Evolutionary conservation across 768 basidiomycete species (phyloP).

Genomic region (Boletus pseudopeckii): DNA sequence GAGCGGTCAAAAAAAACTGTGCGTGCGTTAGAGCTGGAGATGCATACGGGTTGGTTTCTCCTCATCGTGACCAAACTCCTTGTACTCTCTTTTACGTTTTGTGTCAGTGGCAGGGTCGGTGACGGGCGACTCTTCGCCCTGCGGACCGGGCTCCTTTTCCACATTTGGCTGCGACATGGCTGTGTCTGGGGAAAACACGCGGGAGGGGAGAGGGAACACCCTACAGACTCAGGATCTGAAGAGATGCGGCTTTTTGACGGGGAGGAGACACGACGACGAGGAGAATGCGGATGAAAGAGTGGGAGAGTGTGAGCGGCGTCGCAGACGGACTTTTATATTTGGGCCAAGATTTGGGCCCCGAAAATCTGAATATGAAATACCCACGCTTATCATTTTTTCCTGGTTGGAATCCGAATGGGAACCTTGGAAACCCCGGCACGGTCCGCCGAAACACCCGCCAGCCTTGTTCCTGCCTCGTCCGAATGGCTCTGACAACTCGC

Average conservation of each 20-base stretch:
- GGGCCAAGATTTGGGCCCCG: constrained; percentile 24
- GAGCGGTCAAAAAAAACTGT: constrained; percentile 1
- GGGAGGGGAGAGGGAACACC: constrained; percentile 13
- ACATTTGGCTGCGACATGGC: constrained; percentile 39
- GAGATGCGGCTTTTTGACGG: constrained; percentile 14
- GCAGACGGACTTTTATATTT: constrained; percentile 27
- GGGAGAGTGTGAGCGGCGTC: constrained; percentile 29
- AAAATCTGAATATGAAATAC: constrained; percentile 30
- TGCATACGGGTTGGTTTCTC: constrained; percentile 64
- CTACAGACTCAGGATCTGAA: constrained; percentile 29
- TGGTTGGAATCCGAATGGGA: constrained; percentile 21
- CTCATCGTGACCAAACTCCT: constrained; percentile 76
- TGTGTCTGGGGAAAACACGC: background rate
- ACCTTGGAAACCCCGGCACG: constrained; percentile 26
- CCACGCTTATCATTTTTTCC: constrained; percentile 12
- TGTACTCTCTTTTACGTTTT: constrained; percentile 79
- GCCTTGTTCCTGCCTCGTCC: constrained; percentile 16
- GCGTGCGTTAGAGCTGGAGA: background rate
- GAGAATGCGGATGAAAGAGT: constrained; percentile 26
- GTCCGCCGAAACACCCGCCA: constrained; percentile 4
- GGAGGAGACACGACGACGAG: constrained; percentile 4
- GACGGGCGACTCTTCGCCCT: constrained; percentile 44
- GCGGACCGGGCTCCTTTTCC: constrained; percentile 67
- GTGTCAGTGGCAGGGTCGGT: constrained; percentile 23
- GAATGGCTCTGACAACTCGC: background rate